Conservation (phyloP, 2,329 filamentous ascomycete species). For the Trichoderma guizhouense region DNA sequence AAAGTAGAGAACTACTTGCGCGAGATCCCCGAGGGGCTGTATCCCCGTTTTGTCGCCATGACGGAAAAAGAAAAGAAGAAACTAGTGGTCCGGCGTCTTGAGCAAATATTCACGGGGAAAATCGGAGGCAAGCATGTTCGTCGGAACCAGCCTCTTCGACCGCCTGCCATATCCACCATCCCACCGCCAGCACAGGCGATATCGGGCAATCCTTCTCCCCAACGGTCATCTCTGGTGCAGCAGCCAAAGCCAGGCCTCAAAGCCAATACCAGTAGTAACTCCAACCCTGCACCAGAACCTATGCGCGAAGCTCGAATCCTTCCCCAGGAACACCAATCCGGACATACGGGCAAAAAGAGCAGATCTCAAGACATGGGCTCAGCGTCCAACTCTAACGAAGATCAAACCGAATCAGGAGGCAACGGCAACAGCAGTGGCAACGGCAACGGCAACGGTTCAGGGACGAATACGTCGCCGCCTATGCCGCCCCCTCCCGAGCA, state of each 20-base stretch:
- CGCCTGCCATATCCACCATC: conserved; percentile 18
- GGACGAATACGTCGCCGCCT: conserved; percentile 41
- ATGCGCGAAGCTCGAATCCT: conserved; percentile 50
- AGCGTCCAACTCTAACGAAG: conserved; percentile 46
- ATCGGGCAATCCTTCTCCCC: conserved; percentile 29
- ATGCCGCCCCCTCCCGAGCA: conserved; percentile 57
- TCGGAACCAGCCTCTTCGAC: conserved; percentile 22
- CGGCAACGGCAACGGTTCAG: conserved; percentile 22
- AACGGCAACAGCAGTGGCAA: conserved; percentile 27
- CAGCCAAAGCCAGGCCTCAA: background rate
- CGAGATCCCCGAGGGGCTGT: conserved; percentile 67
- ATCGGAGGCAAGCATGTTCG: conserved; percentile 41
- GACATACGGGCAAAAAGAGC: conserved; percentile 37
- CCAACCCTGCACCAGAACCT: conserved; percentile 30
- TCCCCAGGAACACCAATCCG: conserved; percentile 28
- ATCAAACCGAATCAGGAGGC: conserved; percentile 44
- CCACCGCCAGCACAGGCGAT: conserved; percentile 22
- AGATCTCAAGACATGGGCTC: conserved; percentile 44
- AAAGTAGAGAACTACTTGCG: conserved; percentile 68
- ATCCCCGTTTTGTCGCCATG: conserved; percentile 60
- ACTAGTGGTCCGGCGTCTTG: conserved; percentile 69
- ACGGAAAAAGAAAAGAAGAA: conserved; percentile 74
- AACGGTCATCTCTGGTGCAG: conserved; percentile 2
- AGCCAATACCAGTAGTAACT: background rate
- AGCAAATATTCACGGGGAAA: conserved; percentile 79